A percentile compares a stretch with the other conserved stretches of the same genome.
phyloP scores from a whole-genome alignment of 352 stramenopile genomes.

The Lagenidium giganteum region DNA sequence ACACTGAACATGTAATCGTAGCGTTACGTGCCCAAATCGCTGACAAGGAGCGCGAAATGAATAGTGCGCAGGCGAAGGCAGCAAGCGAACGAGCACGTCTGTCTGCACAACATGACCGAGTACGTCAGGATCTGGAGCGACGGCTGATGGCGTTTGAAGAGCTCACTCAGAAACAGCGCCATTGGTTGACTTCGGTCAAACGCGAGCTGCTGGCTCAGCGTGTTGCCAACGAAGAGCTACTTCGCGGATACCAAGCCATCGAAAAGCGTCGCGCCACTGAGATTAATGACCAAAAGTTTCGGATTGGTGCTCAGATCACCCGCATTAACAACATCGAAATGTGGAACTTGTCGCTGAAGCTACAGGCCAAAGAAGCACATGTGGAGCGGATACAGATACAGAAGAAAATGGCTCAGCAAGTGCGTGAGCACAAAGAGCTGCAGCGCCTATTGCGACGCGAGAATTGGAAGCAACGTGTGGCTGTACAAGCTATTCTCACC shows the following conservation, averaged over 20 bases:
- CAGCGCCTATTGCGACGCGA: constrained; percentile 49
- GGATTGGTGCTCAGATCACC: constrained; percentile 56
- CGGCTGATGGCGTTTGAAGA: constrained; percentile 23
- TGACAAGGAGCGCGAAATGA: constrained; percentile 19
- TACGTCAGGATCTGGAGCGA: constrained; percentile 36
- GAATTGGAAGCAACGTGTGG: constrained; percentile 73
- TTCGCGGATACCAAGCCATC: constrained; percentile 53
- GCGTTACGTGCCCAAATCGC: constrained; percentile 31
- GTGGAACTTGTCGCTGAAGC: constrained; percentile 76
- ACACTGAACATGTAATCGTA: constrained; percentile 41
- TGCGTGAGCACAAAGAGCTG: constrained; percentile 55
- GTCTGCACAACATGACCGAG: constrained; percentile 28
- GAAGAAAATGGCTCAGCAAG: constrained; percentile 28
- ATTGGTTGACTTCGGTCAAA: constrained; percentile 68
- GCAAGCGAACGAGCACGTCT: constrained; percentile 35
- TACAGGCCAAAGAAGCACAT: constrained; percentile 54
- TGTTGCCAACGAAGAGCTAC: constrained; percentile 61
- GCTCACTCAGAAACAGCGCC: constrained; percentile 36
- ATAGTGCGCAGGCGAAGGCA: constrained; percentile 25
- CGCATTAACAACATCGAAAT: constrained; percentile 77
- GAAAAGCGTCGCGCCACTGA: constrained; percentile 68
- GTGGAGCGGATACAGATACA: constrained; percentile 46
- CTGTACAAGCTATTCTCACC: constrained; percentile 57
- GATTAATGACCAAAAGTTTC: constrained; percentile 77
- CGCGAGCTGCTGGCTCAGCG: constrained; percentile 61